These are phyloP conservation scores for Suillus placidus DNA, from an alignment of 768 basidiomycete species.

Conservation along the genomic window DNA sequence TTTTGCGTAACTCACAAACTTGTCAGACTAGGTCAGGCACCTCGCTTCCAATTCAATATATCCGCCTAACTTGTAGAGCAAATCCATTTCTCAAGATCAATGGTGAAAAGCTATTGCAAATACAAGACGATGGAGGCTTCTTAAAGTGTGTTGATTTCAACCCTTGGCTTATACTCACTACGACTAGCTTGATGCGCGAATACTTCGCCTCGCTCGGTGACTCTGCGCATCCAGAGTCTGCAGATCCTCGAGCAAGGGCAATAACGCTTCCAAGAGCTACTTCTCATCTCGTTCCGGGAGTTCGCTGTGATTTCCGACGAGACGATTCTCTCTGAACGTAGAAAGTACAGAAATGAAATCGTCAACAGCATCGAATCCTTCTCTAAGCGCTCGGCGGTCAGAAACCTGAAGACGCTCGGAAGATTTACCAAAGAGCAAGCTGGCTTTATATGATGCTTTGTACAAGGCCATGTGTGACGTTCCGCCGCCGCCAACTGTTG, in stretches of 20 bases:
- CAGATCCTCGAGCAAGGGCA: conserved; percentile 86
- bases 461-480: conserved; percentile 82
- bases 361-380: conserved; percentile 93
- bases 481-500: conserved; percentile 61
- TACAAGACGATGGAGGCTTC: conserved; percentile 97
- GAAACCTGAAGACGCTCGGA: conserved; percentile 80
- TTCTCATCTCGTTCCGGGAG: conserved; percentile 96
- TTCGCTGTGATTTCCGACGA: conserved; percentile 97
- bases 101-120: conserved; percentile 85
- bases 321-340: conserved; percentile 84
- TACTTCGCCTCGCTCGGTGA: conserved; percentile 94
- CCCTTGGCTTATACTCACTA: neutral
- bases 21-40: conserved; percentile 53
- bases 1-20: conserved; percentile 18
- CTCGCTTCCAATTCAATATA: neutral
- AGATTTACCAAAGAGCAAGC: conserved; percentile 86
- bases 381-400: conserved; percentile 86
- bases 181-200: conserved; percentile 81
- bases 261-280: conserved; percentile 97
- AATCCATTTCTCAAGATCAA: conserved; percentile 98
- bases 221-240: conserved; percentile 88
- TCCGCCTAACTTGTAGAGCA: conserved; percentile 19
- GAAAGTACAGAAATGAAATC: conserved; percentile 84
- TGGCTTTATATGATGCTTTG: conserved; percentile 87
- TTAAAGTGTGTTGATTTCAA: conserved; percentile 64